phyloP scores from a whole-genome alignment of 805 yeast species.

The Saturnispora silvae region DNA sequence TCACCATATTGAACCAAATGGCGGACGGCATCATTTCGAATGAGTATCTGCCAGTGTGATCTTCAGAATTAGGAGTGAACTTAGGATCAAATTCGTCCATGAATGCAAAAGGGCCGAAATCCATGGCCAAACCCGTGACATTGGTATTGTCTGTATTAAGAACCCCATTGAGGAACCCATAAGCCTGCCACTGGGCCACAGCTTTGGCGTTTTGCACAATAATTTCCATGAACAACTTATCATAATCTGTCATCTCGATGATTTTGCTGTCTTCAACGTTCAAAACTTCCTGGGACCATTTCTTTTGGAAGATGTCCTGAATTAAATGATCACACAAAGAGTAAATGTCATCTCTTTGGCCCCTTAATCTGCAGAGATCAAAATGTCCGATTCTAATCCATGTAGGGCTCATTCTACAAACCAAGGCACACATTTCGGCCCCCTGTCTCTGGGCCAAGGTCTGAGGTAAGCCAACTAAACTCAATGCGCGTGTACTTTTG shows the following conservation, averaged over 20 bases:
- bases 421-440: constrained; percentile 76
- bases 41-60: constrained; percentile 57
- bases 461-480: constrained; percentile 61
- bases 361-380: constrained; percentile 68
- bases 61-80: constrained; percentile 88
- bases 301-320: constrained; percentile 38
- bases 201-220: constrained; percentile 64
- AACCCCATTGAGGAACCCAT: constrained; percentile 91
- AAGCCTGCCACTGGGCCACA: constrained; percentile 80
- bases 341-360: constrained; percentile 53
- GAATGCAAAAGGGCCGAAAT: constrained; percentile 91
- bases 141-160: constrained; percentile 92
- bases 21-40: constrained; percentile 78
- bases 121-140: constrained; percentile 77
- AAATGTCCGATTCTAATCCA: constrained; percentile 89
- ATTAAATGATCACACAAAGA: constrained; percentile 65
- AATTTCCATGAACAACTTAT: constrained; percentile 59
- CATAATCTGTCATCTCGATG: constrained; percentile 45
- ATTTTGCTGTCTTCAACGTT: constrained; percentile 16
- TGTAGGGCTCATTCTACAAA: constrained; percentile 68
- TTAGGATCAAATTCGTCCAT: constrained; percentile 76
- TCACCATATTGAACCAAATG: constrained; percentile 86
- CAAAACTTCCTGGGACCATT: constrained; percentile 20
- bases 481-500: constrained; percentile 77
- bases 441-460: constrained; percentile 65